Percentiles rank a stretch among this genome's conserved stretches.
Evolutionary conservation across 257 asterid species (phyloP).

Genomic region (Gentiana dahurica): DNA sequence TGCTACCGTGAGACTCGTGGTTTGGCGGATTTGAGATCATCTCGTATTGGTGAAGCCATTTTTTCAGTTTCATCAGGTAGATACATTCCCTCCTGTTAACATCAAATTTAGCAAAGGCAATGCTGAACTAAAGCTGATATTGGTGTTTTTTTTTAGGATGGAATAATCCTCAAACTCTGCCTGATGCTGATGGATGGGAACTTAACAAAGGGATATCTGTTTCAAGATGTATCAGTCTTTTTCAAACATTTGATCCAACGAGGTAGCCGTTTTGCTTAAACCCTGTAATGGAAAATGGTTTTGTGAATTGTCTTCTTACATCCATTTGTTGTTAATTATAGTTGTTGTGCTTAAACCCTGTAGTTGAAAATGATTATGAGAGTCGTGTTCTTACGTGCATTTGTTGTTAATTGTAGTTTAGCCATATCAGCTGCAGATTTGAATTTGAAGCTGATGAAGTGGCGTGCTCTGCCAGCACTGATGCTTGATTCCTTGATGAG

Average conservation of each 20-base stretch:
- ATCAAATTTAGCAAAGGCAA: neutral
- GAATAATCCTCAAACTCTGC: constrained; percentile 34
- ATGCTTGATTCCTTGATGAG: constrained; percentile 55
- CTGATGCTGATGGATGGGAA: constrained; percentile 88
- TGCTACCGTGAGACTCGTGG: constrained; percentile 93
- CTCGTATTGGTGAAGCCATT: constrained; percentile 80
- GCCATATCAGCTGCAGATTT: constrained; percentile 90
- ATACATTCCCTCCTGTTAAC: constrained; percentile 9
- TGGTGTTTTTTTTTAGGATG: constrained; percentile 27
- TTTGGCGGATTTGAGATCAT: constrained; percentile 64
- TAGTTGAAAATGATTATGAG: constrained; percentile 6
- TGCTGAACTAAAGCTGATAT: too few species aligned
- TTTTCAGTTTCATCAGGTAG: constrained; percentile 64
- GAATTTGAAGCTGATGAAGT: constrained; percentile 91
- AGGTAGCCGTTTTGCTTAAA: constrained; percentile 34
- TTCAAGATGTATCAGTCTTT: constrained; percentile 69
- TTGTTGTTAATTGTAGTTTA: constrained; percentile 40
- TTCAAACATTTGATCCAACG: constrained; percentile 83
- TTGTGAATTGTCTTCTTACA: constrained; percentile 6
- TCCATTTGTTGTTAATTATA: constrained; percentile 16
- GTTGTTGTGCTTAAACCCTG: constrained; percentile 7
- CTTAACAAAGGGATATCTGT: constrained; percentile 44
- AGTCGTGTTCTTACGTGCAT: constrained; percentile 9
- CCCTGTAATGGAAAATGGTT: constrained; percentile 7
- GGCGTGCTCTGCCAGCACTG: constrained; percentile 91